phyloP scores from a whole-genome alignment of 352 stramenopile species.

The Phytophthora gonapodyides region DNA sequence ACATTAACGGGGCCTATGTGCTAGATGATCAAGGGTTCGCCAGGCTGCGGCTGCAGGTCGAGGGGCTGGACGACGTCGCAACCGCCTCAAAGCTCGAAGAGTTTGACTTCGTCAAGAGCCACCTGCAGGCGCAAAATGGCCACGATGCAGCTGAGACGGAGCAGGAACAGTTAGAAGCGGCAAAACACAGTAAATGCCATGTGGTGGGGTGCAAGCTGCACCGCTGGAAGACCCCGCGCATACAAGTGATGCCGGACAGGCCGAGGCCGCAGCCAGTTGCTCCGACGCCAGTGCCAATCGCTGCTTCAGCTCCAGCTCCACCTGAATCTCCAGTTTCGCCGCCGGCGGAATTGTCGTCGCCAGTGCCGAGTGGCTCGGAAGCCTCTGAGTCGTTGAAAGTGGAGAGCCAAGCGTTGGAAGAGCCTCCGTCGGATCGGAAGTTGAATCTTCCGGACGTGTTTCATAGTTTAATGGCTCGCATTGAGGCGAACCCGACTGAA shows the following conservation, averaged over 20 bases:
- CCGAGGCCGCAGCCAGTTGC: not conserved
- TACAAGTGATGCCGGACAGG: constrained; percentile 3
- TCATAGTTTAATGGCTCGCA: constrained; percentile 50
- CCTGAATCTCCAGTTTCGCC: not conserved
- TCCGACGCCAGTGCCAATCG: not conserved
- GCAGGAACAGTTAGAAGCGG: constrained; percentile 19
- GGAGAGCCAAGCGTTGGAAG: not conserved
- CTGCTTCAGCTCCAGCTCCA: not conserved
- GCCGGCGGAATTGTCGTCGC: not conserved
- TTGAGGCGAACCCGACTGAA: constrained; percentile 44
- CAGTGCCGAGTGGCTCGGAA: constrained; percentile 4
- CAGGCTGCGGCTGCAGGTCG: constrained; percentile 49
- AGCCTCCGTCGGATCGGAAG: constrained; percentile 16
- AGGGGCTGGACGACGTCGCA: constrained; percentile 22
- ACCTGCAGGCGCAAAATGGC: constrained; percentile 39
- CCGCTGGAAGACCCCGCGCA: constrained; percentile 9
- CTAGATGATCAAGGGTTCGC: constrained; percentile 27
- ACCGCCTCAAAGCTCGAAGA: constrained; percentile 32
- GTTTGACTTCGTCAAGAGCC: constrained; percentile 55
- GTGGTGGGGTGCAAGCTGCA: constrained; percentile 62
- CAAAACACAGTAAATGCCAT: constrained; percentile 50
- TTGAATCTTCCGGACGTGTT: constrained; percentile 65
- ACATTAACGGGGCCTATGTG: constrained; percentile 46
- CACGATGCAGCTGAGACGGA: constrained; percentile 1
- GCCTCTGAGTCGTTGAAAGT: constrained; percentile 4